Evolutionary conservation across 2,329 filamentous ascomycete species (phyloP), one percentile per base, ranked within the genome.

Genomic region (Neofusicoccum cordaticola): DNA sequence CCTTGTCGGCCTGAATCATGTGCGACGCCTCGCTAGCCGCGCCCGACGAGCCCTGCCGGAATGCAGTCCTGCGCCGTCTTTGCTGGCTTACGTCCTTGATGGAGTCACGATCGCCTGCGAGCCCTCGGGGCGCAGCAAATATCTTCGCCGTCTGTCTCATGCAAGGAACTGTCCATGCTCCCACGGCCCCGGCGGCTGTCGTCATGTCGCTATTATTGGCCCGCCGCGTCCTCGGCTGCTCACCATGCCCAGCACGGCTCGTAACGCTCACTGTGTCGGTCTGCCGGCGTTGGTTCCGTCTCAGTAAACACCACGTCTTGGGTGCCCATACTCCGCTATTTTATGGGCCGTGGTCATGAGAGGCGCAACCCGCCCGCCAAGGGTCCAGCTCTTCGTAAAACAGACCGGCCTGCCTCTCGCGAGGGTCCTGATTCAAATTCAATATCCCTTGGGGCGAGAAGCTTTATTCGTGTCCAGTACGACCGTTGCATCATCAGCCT

Each of bases 261-360:
- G 56, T 60, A 60, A 60, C 56, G 56, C 56, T 60, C 56, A 60
- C 56, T 60, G 56, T 60, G 56, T 60, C 56, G 56, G 56, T 60
- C 56, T 60, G 56, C 56, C 56, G 56, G 56, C 56, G 42, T 60
- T 60, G 56, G 41, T 60, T 47, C 56, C 56, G 56, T 35, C 53
- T 58, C 53, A 58, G 56, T 60, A 60, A 60, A 60, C 56, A 60
- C 56, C 56, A 60, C 41, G n/a, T 22, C 56, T 47, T 60, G 56
- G 56, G 56, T 60, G 42, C 41, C 41, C 42, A 60, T 47, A 60
- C 56, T 60, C 56, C 56, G 56, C 56, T 60, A 60, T 60, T 60
- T 60, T 60, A 60, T 60, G 56, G 56, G 42, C 56, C 56, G 42
- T 60, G 56, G 56, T 60, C 56, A 60, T 60, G 56, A 60, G 56